Conservation (phyloP, 352 stramenopile species). For the Phytopythium vexans region DNA sequence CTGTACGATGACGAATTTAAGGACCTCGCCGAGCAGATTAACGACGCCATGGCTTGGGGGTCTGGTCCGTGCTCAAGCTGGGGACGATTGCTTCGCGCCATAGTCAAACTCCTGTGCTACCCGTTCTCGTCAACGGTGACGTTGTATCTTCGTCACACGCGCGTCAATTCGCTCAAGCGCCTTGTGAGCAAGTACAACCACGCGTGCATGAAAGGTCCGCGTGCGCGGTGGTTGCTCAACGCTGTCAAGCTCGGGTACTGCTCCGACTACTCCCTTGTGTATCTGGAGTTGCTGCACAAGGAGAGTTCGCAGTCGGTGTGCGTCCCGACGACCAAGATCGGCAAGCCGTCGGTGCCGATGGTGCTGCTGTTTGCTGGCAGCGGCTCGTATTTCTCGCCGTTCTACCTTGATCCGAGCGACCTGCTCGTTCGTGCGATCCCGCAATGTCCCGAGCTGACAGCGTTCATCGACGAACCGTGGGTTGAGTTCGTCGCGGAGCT, state of each 20-base stretch:
- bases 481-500: slow-evolving; percentile 83
- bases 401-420: slow-evolving; percentile 80
- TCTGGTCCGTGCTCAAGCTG: slow-evolving; percentile 40
- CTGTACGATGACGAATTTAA: slow-evolving; percentile 70
- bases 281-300: slow-evolving; percentile 75
- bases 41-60: slow-evolving; percentile 54
- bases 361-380: slow-evolving; percentile 76
- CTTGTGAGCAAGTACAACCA: slow-evolving; percentile 79
- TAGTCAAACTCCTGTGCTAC: slow-evolving; percentile 67
- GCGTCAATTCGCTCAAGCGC: slow-evolving; percentile 74
- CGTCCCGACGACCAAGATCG: slow-evolving; percentile 67
- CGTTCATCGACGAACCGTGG: slow-evolving; percentile 86
- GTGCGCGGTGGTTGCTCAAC: slow-evolving; percentile 64
- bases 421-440: slow-evolving; percentile 74
- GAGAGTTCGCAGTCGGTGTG: slow-evolving; percentile 69
- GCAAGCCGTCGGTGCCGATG: slow-evolving; percentile 64
- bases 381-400: slow-evolving; percentile 76
- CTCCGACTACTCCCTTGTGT: slow-evolving; percentile 77
- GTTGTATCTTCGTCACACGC: slow-evolving; percentile 64
- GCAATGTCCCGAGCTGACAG: slow-evolving; percentile 70
- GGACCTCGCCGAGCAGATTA: slow-evolving; percentile 61
- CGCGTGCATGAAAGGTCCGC: slow-evolving; percentile 75
- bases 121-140: slow-evolving; percentile 65
- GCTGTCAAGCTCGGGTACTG: slow-evolving; percentile 78
- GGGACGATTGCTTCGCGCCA: slow-evolving; percentile 53